Conservation (phyloP, 208 protist genomes). For the Leishmania major region DNA sequence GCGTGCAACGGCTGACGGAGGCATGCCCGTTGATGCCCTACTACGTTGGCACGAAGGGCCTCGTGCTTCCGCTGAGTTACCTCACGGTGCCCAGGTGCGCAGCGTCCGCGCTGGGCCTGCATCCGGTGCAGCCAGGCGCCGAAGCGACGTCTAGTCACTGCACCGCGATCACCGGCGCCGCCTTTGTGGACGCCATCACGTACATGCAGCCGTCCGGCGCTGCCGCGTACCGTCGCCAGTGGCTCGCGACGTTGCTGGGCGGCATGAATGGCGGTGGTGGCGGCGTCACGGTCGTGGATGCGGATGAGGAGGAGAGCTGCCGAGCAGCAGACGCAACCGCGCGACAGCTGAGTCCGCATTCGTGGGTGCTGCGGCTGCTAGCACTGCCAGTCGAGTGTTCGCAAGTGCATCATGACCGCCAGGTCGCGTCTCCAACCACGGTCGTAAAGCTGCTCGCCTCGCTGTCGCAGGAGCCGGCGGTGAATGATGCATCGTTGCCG, state of each 20-base stretch:
- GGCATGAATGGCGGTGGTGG: not conserved
- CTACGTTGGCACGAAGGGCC: conserved; percentile 6
- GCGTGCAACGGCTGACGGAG: conserved; percentile 3
- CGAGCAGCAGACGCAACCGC: not conserved
- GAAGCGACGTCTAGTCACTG: not conserved
- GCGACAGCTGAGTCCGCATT: not conserved
- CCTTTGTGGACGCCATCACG: conserved; percentile 11
- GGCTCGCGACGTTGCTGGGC: conserved; percentile 6
- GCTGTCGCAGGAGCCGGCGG: conserved; percentile 1
- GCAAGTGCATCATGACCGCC: not conserved
- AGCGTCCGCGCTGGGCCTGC: conserved; percentile 11
- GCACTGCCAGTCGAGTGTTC: conserved; percentile 18
- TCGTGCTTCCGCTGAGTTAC: conserved; percentile 15
- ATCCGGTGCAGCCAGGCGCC: not conserved
- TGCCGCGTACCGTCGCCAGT: conserved; percentile 8
- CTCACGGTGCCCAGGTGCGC: conserved; percentile 13
- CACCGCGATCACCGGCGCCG: not conserved
- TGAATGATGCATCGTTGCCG: not conserved
- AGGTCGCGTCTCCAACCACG: conserved; percentile 2
- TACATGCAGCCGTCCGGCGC: not conserved
- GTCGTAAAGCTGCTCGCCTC: conserved; percentile 4
- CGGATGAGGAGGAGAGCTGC: not conserved
- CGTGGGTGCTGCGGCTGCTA: conserved; percentile 25
- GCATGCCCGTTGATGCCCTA: conserved; percentile 14
- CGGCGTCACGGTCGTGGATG: not conserved